Evolutionary conservation across 352 stramenopile species (phyloP), one percentile per base, ranked within the genome.

Genomic region (Globisporangium radiosum): DNA sequence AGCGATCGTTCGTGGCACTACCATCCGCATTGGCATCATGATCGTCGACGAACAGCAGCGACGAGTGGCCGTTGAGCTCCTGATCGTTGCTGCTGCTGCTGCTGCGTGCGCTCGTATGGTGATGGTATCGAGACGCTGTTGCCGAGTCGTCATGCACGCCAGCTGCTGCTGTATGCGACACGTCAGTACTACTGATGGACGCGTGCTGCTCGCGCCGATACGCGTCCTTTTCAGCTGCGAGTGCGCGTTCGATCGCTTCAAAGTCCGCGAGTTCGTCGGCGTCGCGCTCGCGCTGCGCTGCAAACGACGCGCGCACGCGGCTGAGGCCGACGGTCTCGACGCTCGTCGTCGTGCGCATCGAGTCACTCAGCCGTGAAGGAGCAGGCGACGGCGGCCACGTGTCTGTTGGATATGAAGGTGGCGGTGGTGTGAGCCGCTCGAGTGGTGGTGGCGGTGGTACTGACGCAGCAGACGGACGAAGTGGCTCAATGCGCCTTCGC

Each of bases 261-360:
- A 92, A 91, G 48, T 87, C 79, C 0, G 83, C 83, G 44, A 92
- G 71, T n/a, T 90, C 83, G 44, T 88, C 68, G 1, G 83, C 83
- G 58, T 92, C 81, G 47, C 69, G 71, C 42, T 85, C 66, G 33
- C 73, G 61, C 33, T 75, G 76, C 6, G 66, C 75, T 55, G 88
- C 81, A 44, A 73, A 90, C 11, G 78, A 87, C 36, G 76, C 69
- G 3, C 75, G 65, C 37, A 89, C 69, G 7, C 60, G 54, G 50
- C 64, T 78, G 72, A 90, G 85, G 7, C 69, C 72, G 37, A 90
- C 66, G 5, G 75, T 76, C n/a, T 89, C 81, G 6, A 79, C 69
- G 58, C 76, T 88, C 8, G 64, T 64, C 2, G 65, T 64, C 5
- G 57, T 68, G 14, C 62, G 39, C 56, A 67, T 63, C 9, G 62